Conservation (phyloP, 352 stramenopile genomes). For the Phytophthora nicotianae region DNA sequence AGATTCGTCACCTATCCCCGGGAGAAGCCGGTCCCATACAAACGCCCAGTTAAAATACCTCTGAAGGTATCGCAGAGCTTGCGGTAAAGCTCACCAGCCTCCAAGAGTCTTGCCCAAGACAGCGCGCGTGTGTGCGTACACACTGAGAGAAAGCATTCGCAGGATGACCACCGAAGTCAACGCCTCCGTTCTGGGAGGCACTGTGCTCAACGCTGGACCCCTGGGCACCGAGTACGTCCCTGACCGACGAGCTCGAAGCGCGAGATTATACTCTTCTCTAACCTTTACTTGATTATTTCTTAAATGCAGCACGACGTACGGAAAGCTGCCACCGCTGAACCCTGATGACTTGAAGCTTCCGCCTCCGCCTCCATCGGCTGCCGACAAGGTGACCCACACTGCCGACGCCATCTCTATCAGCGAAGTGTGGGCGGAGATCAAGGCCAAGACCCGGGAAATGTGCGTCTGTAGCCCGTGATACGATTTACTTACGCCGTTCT, state of each 20-base stretch:
- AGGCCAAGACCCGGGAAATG: conserved; percentile 82
- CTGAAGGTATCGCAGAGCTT: conserved; percentile 9
- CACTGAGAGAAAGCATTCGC: conserved; percentile 32
- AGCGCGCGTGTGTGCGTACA: conserved; percentile 33
- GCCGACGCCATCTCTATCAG: conserved; percentile 77
- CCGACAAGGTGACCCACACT: conserved; percentile 68
- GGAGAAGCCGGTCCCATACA: conserved; percentile 22
- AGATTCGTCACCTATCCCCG: conserved; percentile 2
- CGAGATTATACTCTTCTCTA: conserved; percentile 22
- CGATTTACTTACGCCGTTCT: neutral
- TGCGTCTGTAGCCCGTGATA: conserved; percentile 33
- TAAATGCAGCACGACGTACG: conserved; percentile 61
- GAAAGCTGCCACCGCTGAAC: conserved; percentile 83
- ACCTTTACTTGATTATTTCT: neutral
- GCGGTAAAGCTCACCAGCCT: conserved; percentile 19
- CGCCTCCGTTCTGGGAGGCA: conserved; percentile 63
- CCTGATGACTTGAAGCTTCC: conserved; percentile 87
- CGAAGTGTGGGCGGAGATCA: conserved; percentile 88
- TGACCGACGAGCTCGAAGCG: conserved; percentile 16
- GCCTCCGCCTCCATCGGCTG: conserved; percentile 72
- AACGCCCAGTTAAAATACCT: conserved; percentile 14
- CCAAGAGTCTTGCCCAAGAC: conserved; percentile 1
- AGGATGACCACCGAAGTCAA: conserved; percentile 44
- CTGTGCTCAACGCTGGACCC: conserved; percentile 63
- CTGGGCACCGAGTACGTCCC: conserved; percentile 59